phyloP scores from a whole-genome alignment of 129 eudicot species.

The Escallonia rubra region DNA sequence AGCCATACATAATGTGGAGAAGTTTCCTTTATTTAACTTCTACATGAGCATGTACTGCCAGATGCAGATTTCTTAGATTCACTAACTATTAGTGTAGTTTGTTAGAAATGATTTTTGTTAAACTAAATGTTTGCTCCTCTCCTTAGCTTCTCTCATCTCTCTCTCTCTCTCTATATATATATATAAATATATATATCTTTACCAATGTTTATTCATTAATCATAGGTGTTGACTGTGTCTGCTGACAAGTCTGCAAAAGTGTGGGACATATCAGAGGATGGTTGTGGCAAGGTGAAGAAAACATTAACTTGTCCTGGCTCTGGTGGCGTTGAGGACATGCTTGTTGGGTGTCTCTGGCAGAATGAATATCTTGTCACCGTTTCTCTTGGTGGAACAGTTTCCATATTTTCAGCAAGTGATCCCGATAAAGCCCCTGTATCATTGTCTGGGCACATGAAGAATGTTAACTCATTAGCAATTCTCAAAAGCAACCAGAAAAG shows the following conservation, averaged over 20 bases:
- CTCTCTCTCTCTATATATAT: constrained; percentile 4
- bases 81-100: background rate
- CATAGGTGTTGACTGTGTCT: constrained; percentile 80
- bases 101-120: background rate
- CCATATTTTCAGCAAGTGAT: constrained; percentile 69
- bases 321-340: constrained; percentile 93
- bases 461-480: constrained; percentile 58
- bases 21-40: background rate
- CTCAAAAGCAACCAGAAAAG: constrained; percentile 51
- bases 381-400: constrained; percentile 93
- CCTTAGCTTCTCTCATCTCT: background rate
- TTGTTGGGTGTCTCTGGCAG: constrained; percentile 96
- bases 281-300: constrained; percentile 54
- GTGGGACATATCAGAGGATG: constrained; percentile 82
- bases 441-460: constrained; percentile 92
- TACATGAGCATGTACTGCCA: background rate
- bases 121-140: background rate
- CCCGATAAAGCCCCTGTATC: constrained; percentile 61
- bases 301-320: constrained; percentile 68
- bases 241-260: constrained; percentile 94
- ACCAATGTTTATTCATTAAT: background rate
- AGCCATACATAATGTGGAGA: too few species aligned
- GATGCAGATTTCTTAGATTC: background rate
- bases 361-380: constrained; percentile 75
- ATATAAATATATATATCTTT: too few species aligned